Evolutionary conservation across 2,329 filamentous ascomycete genomes (phyloP).

Genomic region (Gremmenia infestans): DNA sequence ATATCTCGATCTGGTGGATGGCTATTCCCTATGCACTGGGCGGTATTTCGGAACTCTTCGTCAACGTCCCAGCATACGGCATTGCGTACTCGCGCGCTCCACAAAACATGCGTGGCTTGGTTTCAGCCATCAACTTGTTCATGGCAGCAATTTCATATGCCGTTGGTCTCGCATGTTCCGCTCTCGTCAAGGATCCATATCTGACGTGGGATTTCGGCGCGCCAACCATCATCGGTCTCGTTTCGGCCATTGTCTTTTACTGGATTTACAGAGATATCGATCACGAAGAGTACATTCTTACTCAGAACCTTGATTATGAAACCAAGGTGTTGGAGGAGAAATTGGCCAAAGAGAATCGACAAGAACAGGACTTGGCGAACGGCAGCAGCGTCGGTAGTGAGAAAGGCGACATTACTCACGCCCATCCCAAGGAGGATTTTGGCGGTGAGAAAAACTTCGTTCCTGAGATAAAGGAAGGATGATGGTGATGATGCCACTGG

Average conservation of each 20-base stretch:
- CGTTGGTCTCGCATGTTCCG: conserved; percentile 40
- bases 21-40: conserved; percentile 45
- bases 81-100: conserved; percentile 48
- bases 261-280: conserved; percentile 35
- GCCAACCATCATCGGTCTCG: conserved; percentile 39
- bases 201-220: conserved; percentile 46
- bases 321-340: not conserved
- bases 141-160: conserved; percentile 41
- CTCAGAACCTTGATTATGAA: conserved; percentile 27
- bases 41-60: conserved; percentile 48
- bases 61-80: conserved; percentile 46
- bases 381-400: not conserved
- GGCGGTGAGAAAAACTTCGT: not conserved
- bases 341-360: not conserved
- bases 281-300: conserved; percentile 36
- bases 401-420: not conserved
- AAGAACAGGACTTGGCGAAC: not conserved
- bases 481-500: not conserved
- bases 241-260: conserved; percentile 42
- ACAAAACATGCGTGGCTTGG: conserved; percentile 45
- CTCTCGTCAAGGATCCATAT: conserved; percentile 43
- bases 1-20: conserved; percentile 51
- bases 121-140: conserved; percentile 45
- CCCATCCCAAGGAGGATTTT: not conserved
- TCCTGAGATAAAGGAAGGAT: not conserved